Evolutionary conservation across 2,329 filamentous ascomycete species (phyloP).

Genomic region (Colletotrichum tofieldiae): DNA sequence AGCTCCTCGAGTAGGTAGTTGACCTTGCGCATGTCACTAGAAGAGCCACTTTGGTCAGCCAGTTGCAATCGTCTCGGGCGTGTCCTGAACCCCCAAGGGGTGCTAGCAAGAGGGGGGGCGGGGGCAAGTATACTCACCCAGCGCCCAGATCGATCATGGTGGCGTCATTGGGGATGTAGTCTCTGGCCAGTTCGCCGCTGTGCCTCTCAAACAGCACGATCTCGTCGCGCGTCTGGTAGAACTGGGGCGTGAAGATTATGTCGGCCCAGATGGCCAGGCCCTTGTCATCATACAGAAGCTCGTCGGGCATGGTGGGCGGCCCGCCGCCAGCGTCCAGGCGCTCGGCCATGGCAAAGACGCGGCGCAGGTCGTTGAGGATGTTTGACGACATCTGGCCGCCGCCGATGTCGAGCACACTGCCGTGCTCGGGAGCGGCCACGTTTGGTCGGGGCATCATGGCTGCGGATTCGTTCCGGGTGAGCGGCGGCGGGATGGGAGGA

Average conservation of each 20-base stretch:
- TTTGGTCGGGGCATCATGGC: conserved; percentile 1
- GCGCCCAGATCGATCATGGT: conserved; percentile 60
- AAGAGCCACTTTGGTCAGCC: background rate
- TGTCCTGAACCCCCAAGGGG: background rate
- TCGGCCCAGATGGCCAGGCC: conserved; percentile 59
- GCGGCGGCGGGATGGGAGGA: background rate
- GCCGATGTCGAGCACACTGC: conserved; percentile 57
- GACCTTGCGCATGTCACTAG: conserved; percentile 59
- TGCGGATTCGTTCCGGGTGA: background rate
- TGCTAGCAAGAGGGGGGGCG: conserved; percentile 37
- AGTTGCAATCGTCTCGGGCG: too few species aligned
- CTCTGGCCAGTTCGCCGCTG: conserved; percentile 53
- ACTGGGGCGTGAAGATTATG: conserved; percentile 57
- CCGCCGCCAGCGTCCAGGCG: conserved; percentile 41
- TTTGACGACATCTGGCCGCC: conserved; percentile 52
- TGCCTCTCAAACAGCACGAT: conserved; percentile 54
- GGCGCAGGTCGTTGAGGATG: conserved; percentile 49
- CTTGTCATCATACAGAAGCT: conserved; percentile 57
- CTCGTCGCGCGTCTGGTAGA: conserved; percentile 61
- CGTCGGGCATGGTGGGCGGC: conserved; percentile 55
- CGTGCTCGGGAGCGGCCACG: conserved; percentile 47
- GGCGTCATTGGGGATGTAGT: conserved; percentile 48
- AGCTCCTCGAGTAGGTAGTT: conserved; percentile 55
- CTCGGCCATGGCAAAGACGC: conserved; percentile 7
- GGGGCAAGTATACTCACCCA: conserved; percentile 52